Evolutionary conservation across 1,284 basidiomycete species (phyloP).

Genomic region (Boletellus sp.): DNA sequence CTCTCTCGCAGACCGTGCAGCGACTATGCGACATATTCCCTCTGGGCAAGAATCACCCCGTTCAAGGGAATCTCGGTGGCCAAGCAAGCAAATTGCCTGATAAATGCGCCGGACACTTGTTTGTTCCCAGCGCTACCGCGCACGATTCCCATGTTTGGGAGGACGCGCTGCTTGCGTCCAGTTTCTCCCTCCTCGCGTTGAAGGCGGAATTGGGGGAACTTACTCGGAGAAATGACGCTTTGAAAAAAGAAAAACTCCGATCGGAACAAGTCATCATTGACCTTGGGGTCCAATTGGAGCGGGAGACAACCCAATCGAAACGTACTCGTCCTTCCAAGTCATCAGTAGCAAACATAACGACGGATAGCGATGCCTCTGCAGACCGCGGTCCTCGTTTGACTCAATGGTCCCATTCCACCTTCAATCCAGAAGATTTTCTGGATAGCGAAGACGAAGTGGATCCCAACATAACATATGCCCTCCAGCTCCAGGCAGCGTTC

Average conservation of each 20-base stretch:
- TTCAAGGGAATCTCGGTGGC: constrained; percentile 45
- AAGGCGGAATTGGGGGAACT: constrained; percentile 41
- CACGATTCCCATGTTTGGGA: constrained; percentile 8
- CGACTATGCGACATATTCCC: constrained; percentile 46
- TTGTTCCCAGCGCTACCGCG: constrained; percentile 33
- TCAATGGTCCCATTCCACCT: not conserved
- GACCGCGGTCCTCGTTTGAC: not conserved
- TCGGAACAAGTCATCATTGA: constrained; percentile 32
- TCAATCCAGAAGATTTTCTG: not conserved
- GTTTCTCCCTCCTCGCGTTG: constrained; percentile 42
- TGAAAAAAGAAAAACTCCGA: constrained; percentile 31
- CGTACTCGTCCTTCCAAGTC: constrained; percentile 4
- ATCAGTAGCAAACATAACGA: not conserved
- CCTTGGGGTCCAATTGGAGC: constrained; percentile 25
- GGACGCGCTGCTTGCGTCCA: constrained; percentile 43
- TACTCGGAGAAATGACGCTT: constrained; percentile 28
- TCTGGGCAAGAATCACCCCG: constrained; percentile 37
- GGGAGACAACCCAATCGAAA: constrained; percentile 10
- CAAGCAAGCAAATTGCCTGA: constrained; percentile 49
- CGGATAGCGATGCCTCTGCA: not conserved
- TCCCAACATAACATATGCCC: constrained; percentile 27
- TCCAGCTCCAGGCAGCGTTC: constrained; percentile 41
- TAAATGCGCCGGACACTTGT: constrained; percentile 52
- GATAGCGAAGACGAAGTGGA: constrained; percentile 9
- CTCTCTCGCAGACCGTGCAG: constrained; percentile 36